Conservation (phyloP, 768 basidiomycete genomes). For the Mycena kentingensis region DNA sequence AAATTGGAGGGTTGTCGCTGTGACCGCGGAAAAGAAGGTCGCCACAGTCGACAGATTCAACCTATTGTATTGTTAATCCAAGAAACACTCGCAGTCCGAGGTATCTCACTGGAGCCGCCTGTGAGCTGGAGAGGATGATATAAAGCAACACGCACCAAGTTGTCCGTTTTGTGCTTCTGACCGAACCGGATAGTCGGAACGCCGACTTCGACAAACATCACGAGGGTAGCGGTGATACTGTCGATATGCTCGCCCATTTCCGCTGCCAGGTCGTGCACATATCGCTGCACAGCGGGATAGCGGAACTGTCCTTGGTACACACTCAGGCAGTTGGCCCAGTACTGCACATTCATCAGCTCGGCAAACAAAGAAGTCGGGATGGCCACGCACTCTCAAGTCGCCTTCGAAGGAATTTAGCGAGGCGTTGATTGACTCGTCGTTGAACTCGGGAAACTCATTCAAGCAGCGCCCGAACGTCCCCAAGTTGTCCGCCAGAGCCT, state of each 20-base stretch:
- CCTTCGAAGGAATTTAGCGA: slow-evolving; percentile 69
- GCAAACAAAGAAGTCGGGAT: neutral
- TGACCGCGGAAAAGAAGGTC: slow-evolving; percentile 77
- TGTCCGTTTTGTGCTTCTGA: slow-evolving; percentile 70
- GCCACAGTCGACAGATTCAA: slow-evolving; percentile 76
- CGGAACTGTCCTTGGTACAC: slow-evolving; percentile 71
- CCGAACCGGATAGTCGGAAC: slow-evolving; percentile 77
- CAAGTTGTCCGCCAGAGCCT: slow-evolving; percentile 63
- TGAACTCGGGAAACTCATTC: slow-evolving; percentile 80
- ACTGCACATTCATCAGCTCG: slow-evolving; percentile 39
- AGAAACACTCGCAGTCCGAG: neutral
- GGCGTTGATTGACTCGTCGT: slow-evolving; percentile 68
- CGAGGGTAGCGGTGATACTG: slow-evolving; percentile 64
- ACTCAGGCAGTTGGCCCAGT: slow-evolving; percentile 73
- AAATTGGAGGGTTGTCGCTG: slow-evolving; percentile 72
- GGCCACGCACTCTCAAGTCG: slow-evolving; percentile 57
- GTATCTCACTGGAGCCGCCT: slow-evolving; percentile 13
- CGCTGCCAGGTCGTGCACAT: slow-evolving; percentile 71
- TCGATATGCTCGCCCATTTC: slow-evolving; percentile 79
- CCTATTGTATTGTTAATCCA: neutral
- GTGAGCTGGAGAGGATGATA: neutral
- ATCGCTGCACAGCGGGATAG: slow-evolving; percentile 70
- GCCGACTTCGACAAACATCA: slow-evolving; percentile 76
- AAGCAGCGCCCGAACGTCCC: slow-evolving; percentile 68
- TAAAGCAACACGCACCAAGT: slow-evolving; percentile 38